phyloP scores from a whole-genome alignment of 2,329 filamentous ascomycete genomes.

The Chaetomium sp. region DNA sequence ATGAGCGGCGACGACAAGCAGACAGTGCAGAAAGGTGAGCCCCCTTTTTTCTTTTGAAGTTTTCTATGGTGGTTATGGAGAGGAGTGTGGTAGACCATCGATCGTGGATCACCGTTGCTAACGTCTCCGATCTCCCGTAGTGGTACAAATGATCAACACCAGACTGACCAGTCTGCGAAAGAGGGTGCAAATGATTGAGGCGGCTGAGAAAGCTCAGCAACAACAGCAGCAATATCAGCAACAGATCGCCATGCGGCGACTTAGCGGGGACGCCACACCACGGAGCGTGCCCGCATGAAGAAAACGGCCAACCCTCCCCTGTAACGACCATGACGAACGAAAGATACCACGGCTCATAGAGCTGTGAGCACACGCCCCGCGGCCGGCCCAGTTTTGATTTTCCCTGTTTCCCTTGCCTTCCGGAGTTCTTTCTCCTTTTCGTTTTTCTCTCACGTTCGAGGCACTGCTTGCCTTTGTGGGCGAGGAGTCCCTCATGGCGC shows the following conservation, averaged over 20 bases:
- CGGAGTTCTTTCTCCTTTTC: no score
- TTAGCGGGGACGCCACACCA: slow-evolving; percentile 51
- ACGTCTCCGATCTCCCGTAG: slow-evolving; percentile 30
- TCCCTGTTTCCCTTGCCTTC: no score
- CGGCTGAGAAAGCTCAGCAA: slow-evolving; percentile 46
- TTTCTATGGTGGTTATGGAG: no score
- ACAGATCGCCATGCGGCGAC: slow-evolving; percentile 35
- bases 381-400: slow-evolving; percentile 1
- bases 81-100: no score
- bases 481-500: no score
- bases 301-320: neutral
- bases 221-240: slow-evolving; percentile 20
- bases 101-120: slow-evolving; percentile 12
- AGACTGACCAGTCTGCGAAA: slow-evolving; percentile 51
- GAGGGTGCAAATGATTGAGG: slow-evolving; percentile 56
- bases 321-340: slow-evolving; percentile 15
- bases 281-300: slow-evolving; percentile 40
- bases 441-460: no score
- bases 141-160: slow-evolving; percentile 57
- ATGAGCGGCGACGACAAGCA: slow-evolving; percentile 65
- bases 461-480: no score
- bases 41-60: slow-evolving; percentile 11
- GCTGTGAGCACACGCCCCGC: slow-evolving; percentile 14
- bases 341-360: slow-evolving; percentile 9
- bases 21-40: slow-evolving; percentile 65